These are phyloP conservation scores for Nymphaea colorata DNA, from an alignment of 164 flowering plant species.

Conservation along the genomic window DNA sequence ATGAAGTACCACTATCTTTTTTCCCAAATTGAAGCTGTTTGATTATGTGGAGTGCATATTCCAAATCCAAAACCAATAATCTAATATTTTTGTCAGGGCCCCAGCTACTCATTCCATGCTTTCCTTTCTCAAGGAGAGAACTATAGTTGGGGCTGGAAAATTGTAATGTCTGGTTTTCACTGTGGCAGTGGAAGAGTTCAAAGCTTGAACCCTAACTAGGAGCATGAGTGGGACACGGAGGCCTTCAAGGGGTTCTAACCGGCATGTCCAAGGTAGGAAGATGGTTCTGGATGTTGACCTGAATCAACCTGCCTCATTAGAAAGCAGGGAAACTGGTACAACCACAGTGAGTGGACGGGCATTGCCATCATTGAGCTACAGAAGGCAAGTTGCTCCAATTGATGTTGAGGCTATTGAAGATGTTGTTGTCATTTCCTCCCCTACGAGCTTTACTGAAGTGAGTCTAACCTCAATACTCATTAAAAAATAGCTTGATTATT, in stretches of 20 bases:
- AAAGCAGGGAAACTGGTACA: background rate
- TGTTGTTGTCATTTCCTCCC: conserved; percentile 58
- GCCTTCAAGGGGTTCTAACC: background rate
- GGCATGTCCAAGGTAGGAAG: background rate
- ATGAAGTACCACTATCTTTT: no score
- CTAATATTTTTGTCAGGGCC: no score
- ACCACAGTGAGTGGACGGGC: background rate
- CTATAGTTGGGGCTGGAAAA: no score
- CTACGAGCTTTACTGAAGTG: conserved; percentile 62
- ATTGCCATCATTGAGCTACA: background rate
- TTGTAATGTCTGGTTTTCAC: background rate
- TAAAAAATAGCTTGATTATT: background rate
- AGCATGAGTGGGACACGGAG: background rate
- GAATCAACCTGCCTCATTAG: background rate
- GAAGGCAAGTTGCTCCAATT: conserved; percentile 24
- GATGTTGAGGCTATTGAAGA: conserved; percentile 73
- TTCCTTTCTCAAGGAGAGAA: no score
- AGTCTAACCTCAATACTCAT: background rate
- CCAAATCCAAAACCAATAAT: no score
- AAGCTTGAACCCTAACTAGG: background rate
- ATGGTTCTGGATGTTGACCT: background rate
- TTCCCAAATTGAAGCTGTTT: no score
- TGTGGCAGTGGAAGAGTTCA: background rate
- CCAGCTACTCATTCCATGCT: no score
- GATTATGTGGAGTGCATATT: no score